Evolutionary conservation across 179 eudicot species (phyloP), one percentile per base, ranked within the genome.

Genomic region (Silene coronaria): DNA sequence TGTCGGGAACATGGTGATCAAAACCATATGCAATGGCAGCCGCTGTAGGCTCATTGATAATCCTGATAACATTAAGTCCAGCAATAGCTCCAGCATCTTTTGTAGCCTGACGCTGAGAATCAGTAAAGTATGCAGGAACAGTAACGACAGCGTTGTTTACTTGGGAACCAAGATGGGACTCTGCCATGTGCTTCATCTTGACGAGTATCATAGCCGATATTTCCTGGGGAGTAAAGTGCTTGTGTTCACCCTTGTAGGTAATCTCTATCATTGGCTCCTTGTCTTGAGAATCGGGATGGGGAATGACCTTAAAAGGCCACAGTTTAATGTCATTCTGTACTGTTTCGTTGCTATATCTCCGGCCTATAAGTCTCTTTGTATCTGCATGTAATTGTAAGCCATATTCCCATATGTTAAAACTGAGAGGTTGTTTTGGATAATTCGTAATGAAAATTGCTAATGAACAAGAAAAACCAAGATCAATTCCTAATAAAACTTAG

Each of bases 21-120:
- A 75, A 67, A 27, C 82, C 82, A 26, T 75, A 79, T 14, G 82
- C 78, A 32, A 79, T 70, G 60, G 82, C 76, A 59, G 82, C 82
- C 0, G 78, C 78, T 4, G 82, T 79, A 0, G 82, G 82, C 46
- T 79, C 78, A n/a, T 75, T 79, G 66, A 79, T 75, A 53, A 69
- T 69, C n/a, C 72, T 51, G 13, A 67, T 34, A 10, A 69, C 32
- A 69, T 45, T 69, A 22, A 69, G 72, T 14, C 72, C 72, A 10
- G 58, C 58, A 9, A 79, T 68, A 6, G 11, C 23, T 21, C 75
- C 82, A 17, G 78, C 78, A 12, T 79, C 82, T 24, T 70, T 75
- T 3, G 81, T 74, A 1, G 75, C 78, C 23, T 68, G 75, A 28
- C 82, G 71, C 58, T 79, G 82, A 0, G 74, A 61, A 63, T 74